Evolutionary conservation across 2,329 filamentous ascomycete genomes (phyloP).

Genomic region (Aspergillus sp.): DNA sequence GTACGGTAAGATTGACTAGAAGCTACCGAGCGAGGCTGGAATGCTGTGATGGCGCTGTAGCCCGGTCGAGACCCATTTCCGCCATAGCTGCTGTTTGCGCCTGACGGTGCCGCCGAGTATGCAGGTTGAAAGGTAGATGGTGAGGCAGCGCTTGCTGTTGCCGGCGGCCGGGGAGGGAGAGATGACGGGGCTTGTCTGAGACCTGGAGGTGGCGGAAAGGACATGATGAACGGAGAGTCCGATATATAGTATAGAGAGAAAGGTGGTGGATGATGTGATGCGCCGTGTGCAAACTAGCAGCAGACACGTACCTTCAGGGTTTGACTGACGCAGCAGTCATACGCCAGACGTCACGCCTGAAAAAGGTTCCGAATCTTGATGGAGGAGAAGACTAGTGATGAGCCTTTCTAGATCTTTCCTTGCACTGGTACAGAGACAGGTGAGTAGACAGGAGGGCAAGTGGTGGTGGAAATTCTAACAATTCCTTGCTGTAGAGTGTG

Average conservation of each 20-base stretch:
- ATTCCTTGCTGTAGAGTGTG: neutral
- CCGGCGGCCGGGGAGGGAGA: conserved; percentile 76
- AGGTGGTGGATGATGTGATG: conserved; percentile 29
- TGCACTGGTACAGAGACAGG: neutral
- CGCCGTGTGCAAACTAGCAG: conserved; percentile 35
- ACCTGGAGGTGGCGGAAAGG: conserved; percentile 85
- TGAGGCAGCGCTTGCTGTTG: conserved; percentile 50
- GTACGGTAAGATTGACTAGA: conserved; percentile 44
- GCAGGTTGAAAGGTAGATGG: conserved; percentile 52
- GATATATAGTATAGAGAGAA: conserved; percentile 26
- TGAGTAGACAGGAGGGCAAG: neutral
- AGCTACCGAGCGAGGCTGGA: conserved; percentile 63
- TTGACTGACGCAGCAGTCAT: conserved; percentile 37
- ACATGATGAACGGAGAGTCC: conserved; percentile 64
- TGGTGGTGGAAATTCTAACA: neutral
- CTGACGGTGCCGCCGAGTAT: conserved; percentile 49
- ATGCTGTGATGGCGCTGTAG: conserved; percentile 55
- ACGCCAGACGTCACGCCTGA: conserved; percentile 40
- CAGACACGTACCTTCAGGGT: conserved; percentile 48
- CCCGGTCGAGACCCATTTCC: conserved; percentile 32
- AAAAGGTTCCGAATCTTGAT: conserved; percentile 22
- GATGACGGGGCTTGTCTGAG: conserved; percentile 58
- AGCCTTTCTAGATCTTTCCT: neutral
- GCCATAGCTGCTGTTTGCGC: conserved; percentile 34
- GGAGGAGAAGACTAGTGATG: neutral